These are phyloP conservation scores for Ophiostoma fasciatum DNA, from an alignment of 2,329 filamentous ascomycete genomes.

Conservation along the genomic window DNA sequence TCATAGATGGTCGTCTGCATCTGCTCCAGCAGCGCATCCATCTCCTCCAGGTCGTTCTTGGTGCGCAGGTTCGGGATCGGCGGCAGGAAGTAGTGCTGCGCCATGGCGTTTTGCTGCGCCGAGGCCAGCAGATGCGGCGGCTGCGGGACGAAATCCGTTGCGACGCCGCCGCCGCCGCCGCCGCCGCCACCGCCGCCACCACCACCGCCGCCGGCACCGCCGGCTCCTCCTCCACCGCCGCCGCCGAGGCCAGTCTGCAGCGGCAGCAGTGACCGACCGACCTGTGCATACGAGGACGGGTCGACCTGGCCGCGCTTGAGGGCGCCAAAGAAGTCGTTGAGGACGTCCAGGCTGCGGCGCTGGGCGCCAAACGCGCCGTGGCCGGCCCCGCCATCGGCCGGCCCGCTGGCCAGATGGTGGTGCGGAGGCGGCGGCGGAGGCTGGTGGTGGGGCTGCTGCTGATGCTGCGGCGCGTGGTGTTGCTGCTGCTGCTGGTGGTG, in stretches of 20 bases:
- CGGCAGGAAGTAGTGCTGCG: conserved; percentile 76
- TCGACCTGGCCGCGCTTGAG: conserved; percentile 85
- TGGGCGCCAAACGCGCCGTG: conserved; percentile 46
- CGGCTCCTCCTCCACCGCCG: conserved; percentile 33
- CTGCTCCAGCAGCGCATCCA: conserved; percentile 89
- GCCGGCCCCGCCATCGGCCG: conserved; percentile 11
- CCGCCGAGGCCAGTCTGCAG: conserved; percentile 40
- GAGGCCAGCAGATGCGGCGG: conserved; percentile 34
- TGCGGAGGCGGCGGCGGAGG: conserved; percentile 1
- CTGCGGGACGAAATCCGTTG: conserved; percentile 41
- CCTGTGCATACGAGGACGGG: conserved; percentile 75
- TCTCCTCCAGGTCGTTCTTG: conserved; percentile 84
- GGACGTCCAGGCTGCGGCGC: conserved; percentile 73
- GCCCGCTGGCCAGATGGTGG: conserved; percentile 5
- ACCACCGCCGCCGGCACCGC: conserved; percentile 30
- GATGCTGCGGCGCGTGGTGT: conserved; percentile 3
- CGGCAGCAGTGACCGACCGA: conserved; percentile 75
- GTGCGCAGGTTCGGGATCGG: conserved; percentile 79
- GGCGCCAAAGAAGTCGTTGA: conserved; percentile 89
- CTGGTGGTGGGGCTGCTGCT: conserved; percentile 1
- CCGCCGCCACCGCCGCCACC: conserved; percentile 17
- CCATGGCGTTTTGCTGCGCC: conserved; percentile 41
- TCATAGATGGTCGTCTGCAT: conserved; percentile 96
- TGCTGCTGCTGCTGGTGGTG: conserved; percentile 2
- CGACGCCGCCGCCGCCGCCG: conserved; percentile 35